Evolutionary conservation across 768 basidiomycete genomes (phyloP), one percentile per base, ranked within the genome.

Genomic region (Boletus coccyginus): DNA sequence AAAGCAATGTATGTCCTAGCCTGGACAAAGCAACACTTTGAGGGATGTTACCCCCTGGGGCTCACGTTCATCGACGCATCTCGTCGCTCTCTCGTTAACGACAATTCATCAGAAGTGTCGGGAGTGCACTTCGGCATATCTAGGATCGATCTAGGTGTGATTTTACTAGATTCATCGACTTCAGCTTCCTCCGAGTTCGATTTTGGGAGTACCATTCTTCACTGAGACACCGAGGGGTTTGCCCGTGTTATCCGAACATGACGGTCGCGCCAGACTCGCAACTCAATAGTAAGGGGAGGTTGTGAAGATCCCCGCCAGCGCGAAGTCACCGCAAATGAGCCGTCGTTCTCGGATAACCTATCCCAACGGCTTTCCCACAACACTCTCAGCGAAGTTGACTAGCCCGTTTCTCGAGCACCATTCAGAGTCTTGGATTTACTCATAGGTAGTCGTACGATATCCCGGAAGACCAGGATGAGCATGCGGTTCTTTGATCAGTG

Each of bases 321-420:
- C 9, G 31, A 44, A 50, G 35, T 42, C 33, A 35, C 27, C 31
- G 17, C 27, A 48, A 42, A 47, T 46, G 21, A 16, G 35, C 55
- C 62, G 46, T 32, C 52, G 29, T 55, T 62, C 53, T 62, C 65
- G 62, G 62, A 55, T 57, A 51, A 57, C 45, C 32, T 29, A 41
- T 6, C 29, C 16, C 43, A 46, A 35, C 29, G 44, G 35, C 33
- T 32, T 57, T 64, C 50, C 42, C 57, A 57, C 45, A 43, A 7
- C 10, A 33, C 52, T 58, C 39, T 57, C 40, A 40, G 44, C 43
- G 49, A 59, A 67, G 55, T 39, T 16, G 44, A 52, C 36, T 2
- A 21, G 7, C 41, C 12, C 38, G 8, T 46, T 57, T 39, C 46
- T 45, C 3, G 24, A 35, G 21, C 11, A n/a, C 14, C 55, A 19